Evolutionary conservation across 768 basidiomycete genomes (phyloP), one percentile per base, ranked within the genome.

Genomic region (Termitomyces titanicus): DNA sequence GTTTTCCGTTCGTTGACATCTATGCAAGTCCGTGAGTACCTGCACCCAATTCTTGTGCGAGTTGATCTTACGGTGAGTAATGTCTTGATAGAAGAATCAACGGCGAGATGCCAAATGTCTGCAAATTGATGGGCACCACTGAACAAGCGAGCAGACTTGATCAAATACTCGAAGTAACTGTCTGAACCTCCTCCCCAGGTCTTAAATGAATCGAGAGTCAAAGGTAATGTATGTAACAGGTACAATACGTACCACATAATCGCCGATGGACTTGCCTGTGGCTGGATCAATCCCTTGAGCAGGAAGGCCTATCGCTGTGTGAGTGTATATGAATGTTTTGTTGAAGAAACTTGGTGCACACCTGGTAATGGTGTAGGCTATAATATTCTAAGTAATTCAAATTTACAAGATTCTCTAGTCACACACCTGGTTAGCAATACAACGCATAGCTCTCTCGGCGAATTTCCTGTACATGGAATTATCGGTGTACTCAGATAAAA

Each of bases 111-210:
- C 89, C 89, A 91, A 0, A 81, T 79, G 60, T 88, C 78, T 13
- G 79, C 78, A 53, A 82, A 62, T 47, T 76, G 72, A 64, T 89
- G 78, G 48, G 49, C 18, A 9, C 81, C 63, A n/a, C 83, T 85
- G 69, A 87, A 87, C n/a, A 90, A 72, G 29, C 86, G 86, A 3
- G 89, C 73, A 54, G 74, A 80, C 65, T 91, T 91, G 74, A 89
- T 82, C 55, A 89, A 73, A 62, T 90, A 89, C 65, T 91, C 89
- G 56, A 86, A 85, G 70, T 83, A 91, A 54, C 86, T 88, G 68
- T 90, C 89, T 0, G 82, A 83, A 33, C 85, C 86, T 51, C 83
- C 89, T 31, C 84, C 80, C 88, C 88, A 80, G 5, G 76, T 72
- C 77, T 78, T 46, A 15, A 31, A 25, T 34, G 18, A 22, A 43